Base-by-base conservation (phyloP, 2,329 filamentous ascomycete species). In the Drechslerella dactyloides region DNA sequence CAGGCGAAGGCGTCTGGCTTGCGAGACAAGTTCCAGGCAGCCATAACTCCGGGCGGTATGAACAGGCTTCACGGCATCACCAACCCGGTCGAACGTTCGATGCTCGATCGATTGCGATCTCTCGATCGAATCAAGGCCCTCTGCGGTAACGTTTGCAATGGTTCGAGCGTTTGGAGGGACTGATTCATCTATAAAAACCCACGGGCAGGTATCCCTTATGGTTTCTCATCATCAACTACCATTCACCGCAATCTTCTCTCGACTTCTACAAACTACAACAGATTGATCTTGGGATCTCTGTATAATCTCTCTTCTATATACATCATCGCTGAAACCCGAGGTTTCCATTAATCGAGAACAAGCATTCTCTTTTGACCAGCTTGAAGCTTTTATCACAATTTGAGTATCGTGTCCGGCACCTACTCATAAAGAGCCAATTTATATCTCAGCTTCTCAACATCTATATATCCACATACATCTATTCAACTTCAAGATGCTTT, bases 221-320 rank as follows among this genome's bases (percentile, higher is more conserved):
- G 33, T n/a, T 50, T 5, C 15, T 17, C 44, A 69, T 53, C 52
- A 62, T 37, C 57, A 33, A 33, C 8, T 8, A 61, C 11, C 55
- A 58, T 44, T 48, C 51, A 56, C 27, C 44, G n/a, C 33, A 53
- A 48, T 50, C 17, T 24, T 27, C 21, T 40, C 15, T 33, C 40
- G 42, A 48, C 15, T 10, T 11, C 10, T 13, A 21, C 5, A 30
- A 44, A 5, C 10, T 13, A 21, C 5, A 30, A 44, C 52, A 57
- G 64, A 62, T 62, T 17, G 63, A 61, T 69, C 64, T 46, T 56
- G 42, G 30, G 56, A 69, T 69, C 64, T 69, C 64, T 69, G 57
- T 15, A 33, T 33, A 33, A 55, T 13, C 13, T 55, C 33, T 19
- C 51, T 55, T 66, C 17, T 15, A 50, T 50, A 17, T 30, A 15